These are phyloP conservation scores for Pseudonitzschia pungens DNA, from an alignment of 108 stramenopile genomes.

Conservation along the genomic window DNA sequence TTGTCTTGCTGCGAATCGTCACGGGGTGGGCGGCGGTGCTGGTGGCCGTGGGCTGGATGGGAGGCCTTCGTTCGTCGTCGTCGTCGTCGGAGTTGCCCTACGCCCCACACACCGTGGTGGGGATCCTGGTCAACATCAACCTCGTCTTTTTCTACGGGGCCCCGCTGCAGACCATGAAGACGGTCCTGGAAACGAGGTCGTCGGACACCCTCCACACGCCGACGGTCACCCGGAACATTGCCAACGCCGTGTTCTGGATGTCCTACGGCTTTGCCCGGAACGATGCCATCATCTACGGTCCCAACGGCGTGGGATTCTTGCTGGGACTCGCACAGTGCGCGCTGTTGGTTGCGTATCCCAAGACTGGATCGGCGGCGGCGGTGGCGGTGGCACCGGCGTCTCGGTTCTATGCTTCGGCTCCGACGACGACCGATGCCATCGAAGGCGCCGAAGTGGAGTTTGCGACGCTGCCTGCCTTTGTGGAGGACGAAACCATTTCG, in stretches of 20 bases:
- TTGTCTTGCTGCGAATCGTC: neutral
- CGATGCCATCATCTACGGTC: slow-evolving; percentile 32
- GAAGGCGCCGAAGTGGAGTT: neutral
- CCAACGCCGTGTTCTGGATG: slow-evolving; percentile 37
- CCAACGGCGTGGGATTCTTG: slow-evolving; percentile 31
- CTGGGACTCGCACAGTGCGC: slow-evolving; percentile 31
- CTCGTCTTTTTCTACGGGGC: slow-evolving; percentile 74
- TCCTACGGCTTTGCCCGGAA: slow-evolving; percentile 32
- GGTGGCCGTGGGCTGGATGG: neutral
- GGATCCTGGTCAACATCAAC: slow-evolving; percentile 67
- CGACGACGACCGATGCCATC: neutral
- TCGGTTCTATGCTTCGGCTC: neutral
- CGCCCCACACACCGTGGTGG: slow-evolving; percentile 33
- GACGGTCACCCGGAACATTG: slow-evolving; percentile 29
- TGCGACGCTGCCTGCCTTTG: neutral
- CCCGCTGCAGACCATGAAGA: slow-evolving; percentile 61
- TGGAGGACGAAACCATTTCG: neutral
- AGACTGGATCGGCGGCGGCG: neutral
- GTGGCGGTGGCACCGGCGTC: neutral
- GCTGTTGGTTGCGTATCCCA: slow-evolving; percentile 31
- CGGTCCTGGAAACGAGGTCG: slow-evolving; percentile 40
- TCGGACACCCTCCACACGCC: slow-evolving; percentile 40
- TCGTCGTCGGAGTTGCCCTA: neutral
- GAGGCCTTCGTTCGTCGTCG: neutral
- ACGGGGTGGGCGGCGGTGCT: neutral